Conservation (phyloP, 495 filamentous ascomycete species). For the Durotheca rogersii region DNA sequence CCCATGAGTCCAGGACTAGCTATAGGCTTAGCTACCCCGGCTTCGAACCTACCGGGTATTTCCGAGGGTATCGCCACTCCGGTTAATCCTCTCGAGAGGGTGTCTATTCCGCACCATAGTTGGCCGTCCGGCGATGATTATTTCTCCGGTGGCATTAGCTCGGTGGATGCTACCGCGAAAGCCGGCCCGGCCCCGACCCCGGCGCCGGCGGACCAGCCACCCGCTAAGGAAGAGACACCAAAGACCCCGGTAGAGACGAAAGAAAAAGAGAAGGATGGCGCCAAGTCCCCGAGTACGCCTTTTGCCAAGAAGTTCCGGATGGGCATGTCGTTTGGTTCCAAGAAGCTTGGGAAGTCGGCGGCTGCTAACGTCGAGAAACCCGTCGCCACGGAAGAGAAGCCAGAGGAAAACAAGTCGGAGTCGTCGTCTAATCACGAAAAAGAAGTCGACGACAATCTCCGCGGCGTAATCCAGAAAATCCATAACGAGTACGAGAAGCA, state of each 20-base stretch:
- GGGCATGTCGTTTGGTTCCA: constrained; percentile 75
- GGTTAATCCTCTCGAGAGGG: constrained; percentile 43
- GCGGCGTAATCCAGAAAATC: constrained; percentile 76
- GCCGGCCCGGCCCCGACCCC: constrained; percentile 40
- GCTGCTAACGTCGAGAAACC: constrained; percentile 75
- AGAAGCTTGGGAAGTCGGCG: constrained; percentile 74
- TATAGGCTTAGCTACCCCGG: constrained; percentile 79
- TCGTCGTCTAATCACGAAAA: constrained; percentile 77
- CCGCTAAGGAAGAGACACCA: constrained; percentile 37
- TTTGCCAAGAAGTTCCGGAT: constrained; percentile 89
- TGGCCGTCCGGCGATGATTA: constrained; percentile 50
- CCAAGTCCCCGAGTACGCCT: constrained; percentile 65
- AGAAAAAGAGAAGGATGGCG: constrained; percentile 59
- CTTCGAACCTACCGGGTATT: constrained; percentile 49
- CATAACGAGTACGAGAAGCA: constrained; percentile 74
- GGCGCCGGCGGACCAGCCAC: constrained; percentile 37
- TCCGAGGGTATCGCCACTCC: constrained; percentile 34
- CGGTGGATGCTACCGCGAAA: constrained; percentile 37
- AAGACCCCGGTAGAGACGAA: constrained; percentile 62
- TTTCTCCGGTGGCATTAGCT: constrained; percentile 47
- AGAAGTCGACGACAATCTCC: constrained; percentile 78
- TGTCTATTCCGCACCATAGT: constrained; percentile 32
- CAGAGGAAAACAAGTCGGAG: constrained; percentile 58
- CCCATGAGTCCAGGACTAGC: constrained; percentile 69
- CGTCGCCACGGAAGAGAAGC: constrained; percentile 66